Base-by-base conservation (phyloP, 441 rosid species). In the Pelargonium exstipulatum region DNA sequence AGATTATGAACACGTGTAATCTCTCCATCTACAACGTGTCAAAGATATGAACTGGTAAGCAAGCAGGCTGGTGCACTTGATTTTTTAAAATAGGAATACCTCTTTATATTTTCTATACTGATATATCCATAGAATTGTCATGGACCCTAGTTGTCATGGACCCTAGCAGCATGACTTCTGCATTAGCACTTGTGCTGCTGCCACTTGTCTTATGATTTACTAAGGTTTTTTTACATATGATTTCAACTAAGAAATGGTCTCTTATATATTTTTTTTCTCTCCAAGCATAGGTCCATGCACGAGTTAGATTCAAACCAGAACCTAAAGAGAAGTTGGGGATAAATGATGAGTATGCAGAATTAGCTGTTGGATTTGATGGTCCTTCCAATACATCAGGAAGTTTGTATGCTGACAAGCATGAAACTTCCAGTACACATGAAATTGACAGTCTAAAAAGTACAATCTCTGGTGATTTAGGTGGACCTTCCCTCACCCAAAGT, bases 311-410 rank as follows among this genome's bases (percentile, higher is more conserved):
- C 77, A 83, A 71, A 78, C 88, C 84, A 70, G 87, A 85, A 79
- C 77, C 82, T 69, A 83, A 78, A 78, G 89, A 81, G 77, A 85
- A 85, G 55, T 72, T 62, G 55, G 82, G 81, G 70, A 73, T 73
- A 63, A 86, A 72, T 76, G 90, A 85, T 75, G 92, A 84, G n/a
- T 84, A 70, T 58, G 77, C 80, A 51, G 96, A 88, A 64, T 89
- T 88, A 62, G 81, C 87, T 66, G 81, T 82, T 79, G 95, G 94
- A 66, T 85, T 86, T 79, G 98, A 95, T 82, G 95, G 85, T 69
- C 89, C 98, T 78, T 92, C 98, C 73, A 95, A 88, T 80, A 83
- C 96, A 65, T 92, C 97, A 51, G 98, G 64, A 80, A 89, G 94
- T 71, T 68, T 90, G 63, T 88, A 78, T 69, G 88, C 97, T 14